Evolutionary conservation across 2,329 filamentous ascomycete species (phyloP).

Genomic region (Bisporella sp.): DNA sequence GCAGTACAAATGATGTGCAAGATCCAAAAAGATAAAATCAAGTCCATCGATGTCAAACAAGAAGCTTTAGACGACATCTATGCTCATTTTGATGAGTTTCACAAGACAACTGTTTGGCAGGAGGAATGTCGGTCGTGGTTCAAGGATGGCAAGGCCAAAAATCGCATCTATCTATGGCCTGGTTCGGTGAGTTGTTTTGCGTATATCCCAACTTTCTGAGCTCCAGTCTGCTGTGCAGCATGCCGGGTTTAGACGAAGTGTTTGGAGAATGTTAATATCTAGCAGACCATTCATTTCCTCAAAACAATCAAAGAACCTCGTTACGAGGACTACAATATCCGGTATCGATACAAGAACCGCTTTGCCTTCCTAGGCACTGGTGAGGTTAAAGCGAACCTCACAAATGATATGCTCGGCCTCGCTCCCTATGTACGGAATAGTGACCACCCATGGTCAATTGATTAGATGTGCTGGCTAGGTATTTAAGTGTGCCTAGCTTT

Average conservation of each 20-base stretch:
- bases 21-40: constrained; percentile 30
- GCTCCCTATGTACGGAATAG: constrained; percentile 37
- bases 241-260: no score
- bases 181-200: constrained; percentile 33
- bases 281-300: constrained; percentile 38
- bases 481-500: no score
- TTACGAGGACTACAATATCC: constrained; percentile 37
- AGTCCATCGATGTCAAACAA: constrained; percentile 29
- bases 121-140: constrained; percentile 22
- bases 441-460: constrained; percentile 38
- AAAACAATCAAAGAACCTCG: constrained; percentile 33
- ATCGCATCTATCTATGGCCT: constrained; percentile 41
- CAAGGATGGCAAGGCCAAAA: constrained; percentile 27
- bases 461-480: constrained; percentile 21
- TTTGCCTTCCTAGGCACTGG: constrained; percentile 36
- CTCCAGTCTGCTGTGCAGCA: no score
- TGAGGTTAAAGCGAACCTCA: constrained; percentile 36
- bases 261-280: constrained; percentile 1
- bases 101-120: constrained; percentile 22
- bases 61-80: constrained; percentile 27
- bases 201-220: no score
- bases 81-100: constrained; percentile 22
- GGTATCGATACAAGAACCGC: constrained; percentile 31
- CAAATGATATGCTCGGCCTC: constrained; percentile 32
- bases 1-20: constrained; percentile 33